These are phyloP conservation scores for Aureobasidium uvarum DNA, from an alignment of 2,329 filamentous ascomycete genomes.

Conservation along the genomic window DNA sequence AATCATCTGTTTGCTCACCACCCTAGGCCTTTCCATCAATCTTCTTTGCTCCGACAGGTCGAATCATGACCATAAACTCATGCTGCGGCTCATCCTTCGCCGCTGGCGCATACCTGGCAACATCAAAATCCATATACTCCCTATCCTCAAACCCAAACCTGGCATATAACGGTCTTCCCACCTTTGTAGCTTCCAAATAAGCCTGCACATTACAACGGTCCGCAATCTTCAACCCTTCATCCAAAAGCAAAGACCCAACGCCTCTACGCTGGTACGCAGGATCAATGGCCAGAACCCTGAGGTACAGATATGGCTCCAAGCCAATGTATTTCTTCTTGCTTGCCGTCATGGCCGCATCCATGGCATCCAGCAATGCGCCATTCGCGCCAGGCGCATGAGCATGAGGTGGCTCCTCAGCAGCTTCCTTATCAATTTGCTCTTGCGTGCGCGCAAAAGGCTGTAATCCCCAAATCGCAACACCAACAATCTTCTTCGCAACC, in stretches of 20 bases:
- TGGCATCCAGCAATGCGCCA: conserved; percentile 30
- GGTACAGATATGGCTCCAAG: conserved; percentile 32
- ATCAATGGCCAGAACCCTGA: conserved; percentile 40
- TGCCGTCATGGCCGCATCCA: conserved; percentile 28
- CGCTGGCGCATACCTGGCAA: conserved; percentile 10
- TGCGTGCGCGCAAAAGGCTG: conserved; percentile 33
- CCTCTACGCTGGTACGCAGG: conserved; percentile 44
- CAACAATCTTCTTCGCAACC: neutral
- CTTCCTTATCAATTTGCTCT: conserved; percentile 31
- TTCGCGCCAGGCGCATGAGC: conserved; percentile 31
- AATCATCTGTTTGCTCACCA: neutral
- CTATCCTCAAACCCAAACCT: conserved; percentile 36
- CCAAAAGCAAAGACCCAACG: conserved; percentile 41
- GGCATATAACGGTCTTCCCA: conserved; percentile 43
- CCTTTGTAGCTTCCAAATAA: conserved; percentile 44
- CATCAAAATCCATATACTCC: conserved; percentile 30
- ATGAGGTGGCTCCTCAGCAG: conserved; percentile 28
- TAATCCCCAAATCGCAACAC: conserved; percentile 34
- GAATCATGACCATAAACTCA: conserved; percentile 17
- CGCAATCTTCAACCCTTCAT: conserved; percentile 43
- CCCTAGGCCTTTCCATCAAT: too few relatives aligned
- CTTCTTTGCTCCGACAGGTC: conserved; percentile 1
- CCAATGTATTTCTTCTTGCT: conserved; percentile 34
- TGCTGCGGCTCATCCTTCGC: conserved; percentile 28
- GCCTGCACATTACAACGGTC: conserved; percentile 41